Conservation (phyloP, 2,329 filamentous ascomycete species). For the Claviceps capensis region DNA sequence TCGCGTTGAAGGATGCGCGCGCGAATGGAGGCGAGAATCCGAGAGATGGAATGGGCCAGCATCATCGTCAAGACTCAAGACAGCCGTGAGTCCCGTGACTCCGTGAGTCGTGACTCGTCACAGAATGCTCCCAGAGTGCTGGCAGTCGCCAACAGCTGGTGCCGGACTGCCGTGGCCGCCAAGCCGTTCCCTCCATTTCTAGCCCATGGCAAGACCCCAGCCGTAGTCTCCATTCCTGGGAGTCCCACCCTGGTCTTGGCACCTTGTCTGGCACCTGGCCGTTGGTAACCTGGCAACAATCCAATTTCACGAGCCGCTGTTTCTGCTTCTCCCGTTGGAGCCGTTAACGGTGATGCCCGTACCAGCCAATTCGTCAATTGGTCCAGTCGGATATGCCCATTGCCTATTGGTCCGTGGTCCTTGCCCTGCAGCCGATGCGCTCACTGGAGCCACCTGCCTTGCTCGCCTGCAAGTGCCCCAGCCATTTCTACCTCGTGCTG, state of each 20-base stretch:
- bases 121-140: background rate
- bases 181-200: background rate
- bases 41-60: no score
- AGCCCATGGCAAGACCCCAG: background rate
- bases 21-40: no score
- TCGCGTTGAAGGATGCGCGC: no score
- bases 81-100: no score
- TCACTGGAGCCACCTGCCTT: background rate
- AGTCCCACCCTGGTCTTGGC: background rate
- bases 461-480: background rate
- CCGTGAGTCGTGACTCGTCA: no score
- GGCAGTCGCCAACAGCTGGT: background rate
- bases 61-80: no score
- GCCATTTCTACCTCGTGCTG: slow-evolving; percentile 5
- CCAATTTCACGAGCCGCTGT: background rate
- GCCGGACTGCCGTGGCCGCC: slow-evolving; percentile 1
- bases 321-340: background rate
- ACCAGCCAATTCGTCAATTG: background rate
- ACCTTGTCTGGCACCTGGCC: background rate
- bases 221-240: background rate
- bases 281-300: background rate
- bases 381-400: background rate
- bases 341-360: background rate
- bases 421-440: background rate
- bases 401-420: background rate